Evolutionary conservation across 495 filamentous ascomycete genomes (phyloP).

Genomic region (Parmelia sp.): DNA sequence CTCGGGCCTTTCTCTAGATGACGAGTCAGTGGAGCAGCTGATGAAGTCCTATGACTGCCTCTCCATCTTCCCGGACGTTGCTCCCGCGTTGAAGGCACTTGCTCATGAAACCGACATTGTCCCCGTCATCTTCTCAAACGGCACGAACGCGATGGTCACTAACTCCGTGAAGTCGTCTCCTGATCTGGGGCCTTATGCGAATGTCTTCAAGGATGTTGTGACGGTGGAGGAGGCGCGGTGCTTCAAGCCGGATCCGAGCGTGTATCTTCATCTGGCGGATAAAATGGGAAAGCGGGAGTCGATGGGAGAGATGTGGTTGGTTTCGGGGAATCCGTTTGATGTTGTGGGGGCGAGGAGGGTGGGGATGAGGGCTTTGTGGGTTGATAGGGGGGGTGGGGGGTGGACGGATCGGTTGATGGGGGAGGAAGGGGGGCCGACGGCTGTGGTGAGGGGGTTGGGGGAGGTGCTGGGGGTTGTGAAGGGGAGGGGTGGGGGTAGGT

Average conservation of each 20-base stretch:
- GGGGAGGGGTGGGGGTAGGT: neutral
- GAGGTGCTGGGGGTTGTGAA: slow-evolving; percentile 19
- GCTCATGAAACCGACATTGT: slow-evolving; percentile 36
- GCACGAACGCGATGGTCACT: slow-evolving; percentile 56
- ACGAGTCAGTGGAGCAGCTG: slow-evolving; percentile 39
- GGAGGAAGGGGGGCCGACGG: slow-evolving; percentile 32
- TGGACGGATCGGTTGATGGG: slow-evolving; percentile 47
- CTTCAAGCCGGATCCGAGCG: slow-evolving; percentile 65
- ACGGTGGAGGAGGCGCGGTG: slow-evolving; percentile 53
- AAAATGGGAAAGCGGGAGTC: slow-evolving; percentile 43
- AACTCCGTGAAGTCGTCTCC: slow-evolving; percentile 52
- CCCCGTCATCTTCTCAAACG: slow-evolving; percentile 71
- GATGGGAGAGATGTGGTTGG: slow-evolving; percentile 58
- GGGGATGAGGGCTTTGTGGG: slow-evolving; percentile 60
- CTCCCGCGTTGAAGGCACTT: slow-evolving; percentile 43
- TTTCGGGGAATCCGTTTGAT: slow-evolving; percentile 78
- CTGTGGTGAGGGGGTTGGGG: slow-evolving; percentile 23
- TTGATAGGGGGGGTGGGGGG: slow-evolving; percentile 50
- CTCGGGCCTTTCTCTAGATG: slow-evolving; percentile 38
- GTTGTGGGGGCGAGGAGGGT: slow-evolving; percentile 44
- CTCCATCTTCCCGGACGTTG: slow-evolving; percentile 63
- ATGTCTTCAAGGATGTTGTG: slow-evolving; percentile 51
- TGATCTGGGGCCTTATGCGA: slow-evolving; percentile 45
- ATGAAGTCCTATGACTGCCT: slow-evolving; percentile 66
- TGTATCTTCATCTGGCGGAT: slow-evolving; percentile 54